A percentile compares a stretch with the other conserved stretches of the same genome.
phyloP scores from a whole-genome alignment of 2,329 filamentous ascomycete species.

The Achaetomium macrosporum region DNA sequence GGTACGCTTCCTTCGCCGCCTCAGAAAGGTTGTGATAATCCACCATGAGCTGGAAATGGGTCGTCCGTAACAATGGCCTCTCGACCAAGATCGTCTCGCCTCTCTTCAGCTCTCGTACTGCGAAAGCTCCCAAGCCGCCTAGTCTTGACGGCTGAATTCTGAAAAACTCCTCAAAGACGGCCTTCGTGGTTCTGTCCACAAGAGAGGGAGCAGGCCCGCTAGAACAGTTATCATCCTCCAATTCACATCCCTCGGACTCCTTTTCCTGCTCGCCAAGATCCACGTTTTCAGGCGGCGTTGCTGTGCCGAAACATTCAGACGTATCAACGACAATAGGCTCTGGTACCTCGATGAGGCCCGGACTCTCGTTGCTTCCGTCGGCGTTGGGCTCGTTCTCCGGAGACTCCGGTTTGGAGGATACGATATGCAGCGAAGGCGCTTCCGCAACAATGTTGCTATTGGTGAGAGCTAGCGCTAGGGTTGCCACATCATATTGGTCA shows the following conservation, averaged over 20 bases:
- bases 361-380: neutral
- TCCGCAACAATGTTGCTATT: neutral
- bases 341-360: neutral
- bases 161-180: constrained; percentile 31
- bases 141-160: constrained; percentile 36
- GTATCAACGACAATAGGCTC: neutral
- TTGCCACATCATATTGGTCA: neutral
- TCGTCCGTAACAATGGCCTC: constrained; percentile 35
- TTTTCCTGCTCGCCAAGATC: neutral
- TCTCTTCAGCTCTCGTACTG: constrained; percentile 32
- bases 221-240: neutral
- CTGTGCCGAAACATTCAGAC: neutral
- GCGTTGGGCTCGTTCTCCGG: too few relatives aligned
- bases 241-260: neutral
- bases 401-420: neutral
- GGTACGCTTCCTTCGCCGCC: constrained; percentile 29
- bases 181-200: neutral
- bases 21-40: constrained; percentile 33
- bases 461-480: neutral
- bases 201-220: neutral
- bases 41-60: constrained; percentile 27
- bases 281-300: neutral
- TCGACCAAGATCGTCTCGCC: constrained; percentile 42
- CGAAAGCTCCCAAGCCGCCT: constrained; percentile 45
- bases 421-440: neutral